Evolutionary conservation across 2,329 filamentous ascomycete species (phyloP).

Genomic region (Purpureocillium takamizusanense): DNA sequence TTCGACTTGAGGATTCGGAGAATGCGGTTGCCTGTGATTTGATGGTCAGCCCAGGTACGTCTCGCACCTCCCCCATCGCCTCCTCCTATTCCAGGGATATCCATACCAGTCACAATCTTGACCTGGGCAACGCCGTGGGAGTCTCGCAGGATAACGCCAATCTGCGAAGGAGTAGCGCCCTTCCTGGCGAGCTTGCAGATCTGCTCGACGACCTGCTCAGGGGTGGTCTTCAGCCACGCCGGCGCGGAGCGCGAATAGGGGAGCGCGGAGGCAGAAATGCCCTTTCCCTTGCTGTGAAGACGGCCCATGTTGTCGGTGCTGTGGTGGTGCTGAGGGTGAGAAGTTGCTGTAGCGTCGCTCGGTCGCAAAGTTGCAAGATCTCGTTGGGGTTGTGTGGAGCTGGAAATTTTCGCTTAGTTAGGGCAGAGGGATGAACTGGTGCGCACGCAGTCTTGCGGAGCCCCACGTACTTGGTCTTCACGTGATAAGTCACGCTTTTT

Average conservation of each 20-base stretch:
- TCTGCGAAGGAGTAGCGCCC: constrained; percentile 97
- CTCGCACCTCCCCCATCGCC: neutral
- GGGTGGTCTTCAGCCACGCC: constrained; percentile 97
- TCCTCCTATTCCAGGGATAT: neutral
- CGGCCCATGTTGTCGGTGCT: constrained; percentile 70
- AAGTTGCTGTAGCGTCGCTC: constrained; percentile 14
- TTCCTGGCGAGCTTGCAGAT: constrained; percentile 99
- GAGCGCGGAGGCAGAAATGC: constrained; percentile 90
- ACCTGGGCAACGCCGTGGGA: constrained; percentile 97
- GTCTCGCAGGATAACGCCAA: constrained; percentile 97
- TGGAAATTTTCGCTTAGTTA: constrained; percentile 37
- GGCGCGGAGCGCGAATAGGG: constrained; percentile 93
- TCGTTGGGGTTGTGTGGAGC: constrained; percentile 27
- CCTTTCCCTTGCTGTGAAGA: constrained; percentile 99
- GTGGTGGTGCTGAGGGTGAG: constrained; percentile 26
- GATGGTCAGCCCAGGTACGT: constrained; percentile 26
- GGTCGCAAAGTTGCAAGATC: constrained; percentile 16
- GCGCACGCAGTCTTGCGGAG: constrained; percentile 1
- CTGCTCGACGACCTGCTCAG: constrained; percentile 97
- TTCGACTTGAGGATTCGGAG: constrained; percentile 96
- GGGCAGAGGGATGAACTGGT: constrained; percentile 20
- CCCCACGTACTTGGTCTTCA: neutral
- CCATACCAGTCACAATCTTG: constrained; percentile 88
- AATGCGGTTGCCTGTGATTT: constrained; percentile 87
- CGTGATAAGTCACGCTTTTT: neutral